These are phyloP conservation scores for Moricandia arvensis DNA, from an alignment of 345 rosid genomes.

Conservation along the genomic window DNA sequence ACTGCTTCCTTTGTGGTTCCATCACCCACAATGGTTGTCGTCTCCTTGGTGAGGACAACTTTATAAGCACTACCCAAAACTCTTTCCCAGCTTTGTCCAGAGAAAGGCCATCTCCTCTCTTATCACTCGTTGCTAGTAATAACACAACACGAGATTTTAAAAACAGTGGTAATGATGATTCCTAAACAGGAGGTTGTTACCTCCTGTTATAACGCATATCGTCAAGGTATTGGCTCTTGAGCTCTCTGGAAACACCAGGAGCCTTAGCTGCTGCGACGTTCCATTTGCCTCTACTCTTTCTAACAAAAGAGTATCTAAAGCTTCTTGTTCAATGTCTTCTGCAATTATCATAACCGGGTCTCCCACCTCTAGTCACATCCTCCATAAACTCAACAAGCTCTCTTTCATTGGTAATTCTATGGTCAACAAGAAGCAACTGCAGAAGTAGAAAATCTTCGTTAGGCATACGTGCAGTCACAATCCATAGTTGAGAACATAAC, in stretches of 20 bases:
- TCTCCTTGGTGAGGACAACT: slow-evolving; percentile 89
- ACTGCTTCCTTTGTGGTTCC: slow-evolving; percentile 96
- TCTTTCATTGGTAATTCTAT: neutral
- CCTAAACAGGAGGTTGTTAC: neutral
- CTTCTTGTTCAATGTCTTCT: neutral
- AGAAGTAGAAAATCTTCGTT: neutral
- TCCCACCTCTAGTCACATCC: neutral
- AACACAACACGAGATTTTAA: neutral
- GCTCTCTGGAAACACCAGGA: neutral
- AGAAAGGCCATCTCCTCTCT: slow-evolving; percentile 89
- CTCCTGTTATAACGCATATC: neutral
- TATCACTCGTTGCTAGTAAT: slow-evolving; percentile 66
- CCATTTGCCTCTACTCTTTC: neutral
- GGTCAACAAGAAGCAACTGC: neutral
- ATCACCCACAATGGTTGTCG: slow-evolving; percentile 90
- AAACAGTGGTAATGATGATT: neutral
- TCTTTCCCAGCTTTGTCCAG: slow-evolving; percentile 89
- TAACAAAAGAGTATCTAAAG: neutral
- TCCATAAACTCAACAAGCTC: neutral
- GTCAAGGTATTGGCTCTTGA: neutral
- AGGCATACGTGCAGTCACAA: neutral
- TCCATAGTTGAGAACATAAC: too few relatives aligned
- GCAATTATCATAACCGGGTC: neutral
- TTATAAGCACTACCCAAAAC: slow-evolving; percentile 83
- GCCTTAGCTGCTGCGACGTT: neutral